These are phyloP conservation scores for Xylaria bambusicola DNA, from an alignment of 495 filamentous ascomycete genomes.

Conservation along the genomic window DNA sequence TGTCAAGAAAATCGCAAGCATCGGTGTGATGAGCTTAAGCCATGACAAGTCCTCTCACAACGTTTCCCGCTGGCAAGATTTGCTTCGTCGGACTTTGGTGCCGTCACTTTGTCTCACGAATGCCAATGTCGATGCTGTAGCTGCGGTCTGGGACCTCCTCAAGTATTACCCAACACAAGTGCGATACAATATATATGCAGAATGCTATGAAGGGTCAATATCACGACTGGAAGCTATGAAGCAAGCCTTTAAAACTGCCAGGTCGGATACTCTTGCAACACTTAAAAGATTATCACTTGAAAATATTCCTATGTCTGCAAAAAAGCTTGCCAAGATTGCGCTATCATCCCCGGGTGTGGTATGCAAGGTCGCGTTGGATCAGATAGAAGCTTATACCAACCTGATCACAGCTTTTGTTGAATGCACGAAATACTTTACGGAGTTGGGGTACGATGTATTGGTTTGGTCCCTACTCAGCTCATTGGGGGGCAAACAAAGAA, in stretches of 20 bases:
- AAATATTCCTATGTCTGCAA: constrained; percentile 82
- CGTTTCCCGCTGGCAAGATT: constrained; percentile 69
- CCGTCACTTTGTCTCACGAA: constrained; percentile 83
- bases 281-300: constrained; percentile 84
- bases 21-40: constrained; percentile 72
- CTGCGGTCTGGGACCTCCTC: constrained; percentile 81
- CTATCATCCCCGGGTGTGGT: constrained; percentile 87
- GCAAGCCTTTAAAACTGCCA: constrained; percentile 72
- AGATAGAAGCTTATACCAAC: constrained; percentile 91
- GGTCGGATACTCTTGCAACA: constrained; percentile 73
- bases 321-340: constrained; percentile 82
- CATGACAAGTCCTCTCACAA: constrained; percentile 72
- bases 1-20: constrained; percentile 76
- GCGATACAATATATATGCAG: constrained; percentile 87
- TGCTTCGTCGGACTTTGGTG: constrained; percentile 79
- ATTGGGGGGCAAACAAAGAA: constrained; percentile 71
- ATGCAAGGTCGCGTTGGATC: constrained; percentile 78
- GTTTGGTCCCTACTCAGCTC: constrained; percentile 84
- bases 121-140: constrained; percentile 77
- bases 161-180: constrained; percentile 72
- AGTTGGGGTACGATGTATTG: constrained; percentile 88
- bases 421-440: constrained; percentile 89
- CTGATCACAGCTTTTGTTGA: constrained; percentile 90
- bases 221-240: constrained; percentile 78
- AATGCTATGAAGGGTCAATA: constrained; percentile 80